Percentiles rank a stretch among this genome's conserved stretches.
Evolutionary conservation across 768 basidiomycete species (phyloP).

Genomic region (Epithele typhae): DNA sequence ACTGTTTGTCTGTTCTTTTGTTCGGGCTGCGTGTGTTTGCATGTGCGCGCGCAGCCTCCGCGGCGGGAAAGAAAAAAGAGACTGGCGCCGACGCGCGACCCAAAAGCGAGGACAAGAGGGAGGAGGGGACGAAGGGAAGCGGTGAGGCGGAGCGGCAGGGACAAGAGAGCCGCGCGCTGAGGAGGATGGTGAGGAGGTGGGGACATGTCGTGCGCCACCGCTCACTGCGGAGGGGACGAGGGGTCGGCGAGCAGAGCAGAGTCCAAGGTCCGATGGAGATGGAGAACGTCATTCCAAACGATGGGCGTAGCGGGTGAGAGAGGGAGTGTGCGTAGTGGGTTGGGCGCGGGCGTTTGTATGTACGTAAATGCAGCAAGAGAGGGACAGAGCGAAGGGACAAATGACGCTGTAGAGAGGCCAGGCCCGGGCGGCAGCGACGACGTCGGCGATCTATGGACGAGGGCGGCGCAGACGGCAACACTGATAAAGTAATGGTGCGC

Average conservation of each 20-base stretch:
- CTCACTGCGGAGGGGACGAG: neutral
- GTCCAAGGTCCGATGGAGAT: no score
- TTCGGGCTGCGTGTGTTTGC: slow-evolving; percentile 1
- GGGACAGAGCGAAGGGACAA: slow-evolving; percentile 27
- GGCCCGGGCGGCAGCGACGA: slow-evolving; percentile 10
- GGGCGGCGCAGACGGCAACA: neutral
- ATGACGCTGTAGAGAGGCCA: slow-evolving; percentile 27
- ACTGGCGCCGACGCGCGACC: no score
- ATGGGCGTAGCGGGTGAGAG: neutral
- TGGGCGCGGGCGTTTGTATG: neutral
- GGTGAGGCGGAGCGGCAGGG: neutral
- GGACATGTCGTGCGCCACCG: slow-evolving; percentile 3
- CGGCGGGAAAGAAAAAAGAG: no score
- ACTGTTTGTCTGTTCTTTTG: neutral
- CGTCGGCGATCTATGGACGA: slow-evolving; percentile 18
- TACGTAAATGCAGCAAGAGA: neutral
- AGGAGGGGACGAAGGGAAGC: no score
- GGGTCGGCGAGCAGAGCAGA: no score
- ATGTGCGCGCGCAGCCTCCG: no score
- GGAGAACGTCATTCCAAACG: no score
- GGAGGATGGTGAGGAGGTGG: neutral
- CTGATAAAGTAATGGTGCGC: slow-evolving; percentile 13
- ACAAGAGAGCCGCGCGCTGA: neutral
- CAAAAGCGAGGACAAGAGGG: no score
- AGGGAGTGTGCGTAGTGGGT: slow-evolving; percentile 7